These are phyloP conservation scores for Pythium phragmiticola DNA, from an alignment of 352 stramenopile species.

Conservation along the genomic window DNA sequence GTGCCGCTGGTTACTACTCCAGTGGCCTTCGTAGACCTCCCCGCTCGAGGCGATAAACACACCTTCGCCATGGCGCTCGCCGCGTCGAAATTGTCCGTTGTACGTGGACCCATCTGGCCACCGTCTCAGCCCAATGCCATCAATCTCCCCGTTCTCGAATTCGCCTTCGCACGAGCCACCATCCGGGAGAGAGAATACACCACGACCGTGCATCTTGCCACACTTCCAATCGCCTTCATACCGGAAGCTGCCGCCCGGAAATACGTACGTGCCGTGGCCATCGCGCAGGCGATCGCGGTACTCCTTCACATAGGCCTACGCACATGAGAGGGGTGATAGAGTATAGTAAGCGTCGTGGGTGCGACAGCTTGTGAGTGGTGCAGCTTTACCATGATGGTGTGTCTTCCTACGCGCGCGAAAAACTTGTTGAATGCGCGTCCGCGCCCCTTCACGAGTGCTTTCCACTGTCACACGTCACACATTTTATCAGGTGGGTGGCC, in stretches of 20 bases:
- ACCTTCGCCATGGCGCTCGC: conserved; percentile 56
- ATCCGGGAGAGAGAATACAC: conserved; percentile 39
- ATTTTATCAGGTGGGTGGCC: not conserved
- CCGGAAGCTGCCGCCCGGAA: conserved; percentile 41
- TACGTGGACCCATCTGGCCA: conserved; percentile 63
- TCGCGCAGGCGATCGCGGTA: conserved; percentile 44
- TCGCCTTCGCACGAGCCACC: conserved; percentile 46
- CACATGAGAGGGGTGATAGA: not conserved
- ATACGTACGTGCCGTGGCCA: conserved; percentile 44
- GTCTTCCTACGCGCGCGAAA: not conserved
- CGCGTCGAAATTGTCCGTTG: conserved; percentile 48
- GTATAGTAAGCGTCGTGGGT: not conserved
- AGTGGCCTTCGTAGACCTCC: conserved; percentile 60
- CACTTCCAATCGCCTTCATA: conserved; percentile 69
- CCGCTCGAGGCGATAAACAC: conserved; percentile 38
- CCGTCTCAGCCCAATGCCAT: conserved; percentile 46
- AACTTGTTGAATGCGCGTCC: conserved; percentile 2
- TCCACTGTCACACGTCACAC: conserved; percentile 5
- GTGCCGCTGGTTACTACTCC: conserved; percentile 43
- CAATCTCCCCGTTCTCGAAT: conserved; percentile 63
- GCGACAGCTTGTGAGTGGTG: not conserved
- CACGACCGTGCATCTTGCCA: conserved; percentile 58
- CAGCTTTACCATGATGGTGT: too few species aligned
- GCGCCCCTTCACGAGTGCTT: not conserved
- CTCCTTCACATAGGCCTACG: conserved; percentile 41